Evolutionary conservation across 306 rosid species (phyloP), one percentile per base, ranked within the genome.

Genomic region (Macrotyloma uniflorum): DNA sequence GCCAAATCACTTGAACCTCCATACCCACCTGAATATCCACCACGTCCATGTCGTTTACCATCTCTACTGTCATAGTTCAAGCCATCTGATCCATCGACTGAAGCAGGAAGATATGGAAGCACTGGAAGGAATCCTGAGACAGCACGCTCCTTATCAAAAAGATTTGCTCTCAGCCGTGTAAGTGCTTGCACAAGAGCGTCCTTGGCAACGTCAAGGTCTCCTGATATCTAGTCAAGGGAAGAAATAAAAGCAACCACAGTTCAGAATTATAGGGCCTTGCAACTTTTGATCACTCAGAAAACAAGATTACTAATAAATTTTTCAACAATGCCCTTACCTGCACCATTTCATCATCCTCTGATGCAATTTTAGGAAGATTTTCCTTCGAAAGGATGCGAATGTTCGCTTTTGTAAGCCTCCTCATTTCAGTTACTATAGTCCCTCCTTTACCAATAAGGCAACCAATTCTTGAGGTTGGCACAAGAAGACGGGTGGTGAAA

Each of bases 391-490:
- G 87, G 83, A 95, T 89, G 53, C 98, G 97, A 36, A 95, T 91
- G 70, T 92, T 92, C 58, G 98, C 98, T 80, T 88, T 92, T 26
- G 98, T 92, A 45, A 87, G 85, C 83, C 96, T 92, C 84, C 98
- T 95, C 89, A 95, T 87, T 85, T 95, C 98, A 72, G 91, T 91
- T 69, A 95, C 83, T 45, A 95, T 95, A 12, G 96, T 76, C 66
- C 98, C 98, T 61, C 98, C 98, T 83, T 91, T 95, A 75, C 98
- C 98, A 77, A 95, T 92, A 40, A 95, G 97, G 87, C 98, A 95
- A 83, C 98, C 98, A 88, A 95, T 91, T 74, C 97, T 87, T 47
- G 96, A 87, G 13, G 96, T 83, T 49, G 98, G 93, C 66, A 95
- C 98, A 55, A 95, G 91, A 23, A 92, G 54, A 75, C 98, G 89